These are phyloP conservation scores for Alternaria viburni DNA, from an alignment of 2,329 filamentous ascomycete species.

Conservation along the genomic window DNA sequence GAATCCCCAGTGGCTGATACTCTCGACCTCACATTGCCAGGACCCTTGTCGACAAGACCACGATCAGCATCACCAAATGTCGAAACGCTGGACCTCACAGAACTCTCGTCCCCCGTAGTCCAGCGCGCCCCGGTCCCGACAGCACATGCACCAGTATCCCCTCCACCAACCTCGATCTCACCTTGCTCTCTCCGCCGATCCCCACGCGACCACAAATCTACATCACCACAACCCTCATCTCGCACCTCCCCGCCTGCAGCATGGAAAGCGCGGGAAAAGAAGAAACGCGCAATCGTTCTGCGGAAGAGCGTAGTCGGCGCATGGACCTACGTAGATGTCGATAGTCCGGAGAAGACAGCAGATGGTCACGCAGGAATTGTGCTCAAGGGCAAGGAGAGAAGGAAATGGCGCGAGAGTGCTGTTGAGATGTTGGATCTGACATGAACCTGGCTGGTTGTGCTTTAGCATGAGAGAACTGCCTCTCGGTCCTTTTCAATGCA, in stretches of 20 bases:
- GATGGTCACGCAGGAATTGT: not conserved
- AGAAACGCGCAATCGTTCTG: constrained; percentile 40
- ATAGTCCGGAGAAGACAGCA: constrained; percentile 18
- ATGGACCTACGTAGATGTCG: constrained; percentile 40
- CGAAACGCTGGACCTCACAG: constrained; percentile 32
- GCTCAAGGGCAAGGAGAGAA: constrained; percentile 33
- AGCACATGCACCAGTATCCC: not conserved
- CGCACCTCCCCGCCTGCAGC: constrained; percentile 27
- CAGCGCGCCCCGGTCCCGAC: not conserved
- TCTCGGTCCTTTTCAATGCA: not conserved
- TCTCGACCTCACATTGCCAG: constrained; percentile 34
- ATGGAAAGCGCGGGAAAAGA: constrained; percentile 39
- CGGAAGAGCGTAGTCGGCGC: constrained; percentile 41
- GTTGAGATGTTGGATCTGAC: constrained; percentile 46
- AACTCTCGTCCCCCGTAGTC: constrained; percentile 18
- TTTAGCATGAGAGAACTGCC: accelerated
- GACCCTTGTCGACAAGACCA: too few relatives aligned
- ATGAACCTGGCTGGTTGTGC: not conserved
- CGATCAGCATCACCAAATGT: constrained; percentile 16
- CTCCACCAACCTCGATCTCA: constrained; percentile 5
- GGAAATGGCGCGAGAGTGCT: constrained; percentile 45
- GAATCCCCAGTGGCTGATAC: constrained; percentile 25
- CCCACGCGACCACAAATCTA: constrained; percentile 22
- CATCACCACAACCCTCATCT: not conserved
- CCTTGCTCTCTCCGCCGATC: constrained; percentile 25